Conservation (phyloP, 768 basidiomycete genomes). For the Leccinum truebloodii region DNA sequence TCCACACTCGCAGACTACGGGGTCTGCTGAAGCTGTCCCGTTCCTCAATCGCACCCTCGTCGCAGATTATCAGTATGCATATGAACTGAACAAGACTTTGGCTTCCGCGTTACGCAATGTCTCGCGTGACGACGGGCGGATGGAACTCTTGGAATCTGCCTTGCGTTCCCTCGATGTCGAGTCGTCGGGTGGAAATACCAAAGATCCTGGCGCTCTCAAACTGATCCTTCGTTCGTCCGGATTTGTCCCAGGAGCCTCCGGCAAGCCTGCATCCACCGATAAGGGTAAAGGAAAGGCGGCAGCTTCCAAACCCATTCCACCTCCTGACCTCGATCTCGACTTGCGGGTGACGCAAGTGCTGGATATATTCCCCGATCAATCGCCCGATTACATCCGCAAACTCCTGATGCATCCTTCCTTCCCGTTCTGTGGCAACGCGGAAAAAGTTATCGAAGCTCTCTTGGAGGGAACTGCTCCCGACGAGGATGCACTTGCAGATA, state of each 20-base stretch:
- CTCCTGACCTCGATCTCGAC: constrained; percentile 49
- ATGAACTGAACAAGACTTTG: constrained; percentile 57
- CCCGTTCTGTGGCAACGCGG: constrained; percentile 54
- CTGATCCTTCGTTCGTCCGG: constrained; percentile 66
- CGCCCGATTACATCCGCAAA: constrained; percentile 55
- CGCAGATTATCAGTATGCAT: constrained; percentile 70
- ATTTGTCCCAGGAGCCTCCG: constrained; percentile 31
- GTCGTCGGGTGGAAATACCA: constrained; percentile 13
- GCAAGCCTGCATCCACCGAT: background rate
- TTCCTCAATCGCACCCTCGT: constrained; percentile 71
- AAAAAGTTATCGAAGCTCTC: constrained; percentile 68
- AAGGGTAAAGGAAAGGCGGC: constrained; percentile 47
- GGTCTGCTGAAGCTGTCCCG: constrained; percentile 37
- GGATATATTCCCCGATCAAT: constrained; percentile 71
- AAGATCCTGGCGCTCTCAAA: constrained; percentile 58
- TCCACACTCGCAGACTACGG: constrained; percentile 20
- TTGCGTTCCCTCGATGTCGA: constrained; percentile 43
- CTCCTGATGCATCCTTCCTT: constrained; percentile 51
- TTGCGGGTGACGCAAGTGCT: constrained; percentile 66
- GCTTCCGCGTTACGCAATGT: constrained; percentile 44
- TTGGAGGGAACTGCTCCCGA: constrained; percentile 69
- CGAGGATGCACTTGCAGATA: constrained; percentile 29
- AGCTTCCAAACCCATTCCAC: constrained; percentile 13
- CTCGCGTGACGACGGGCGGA: constrained; percentile 55
- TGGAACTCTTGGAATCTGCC: constrained; percentile 56